Conservation (phyloP, 2,329 filamentous ascomycete species). For the Alternaria triticimaculans region DNA sequence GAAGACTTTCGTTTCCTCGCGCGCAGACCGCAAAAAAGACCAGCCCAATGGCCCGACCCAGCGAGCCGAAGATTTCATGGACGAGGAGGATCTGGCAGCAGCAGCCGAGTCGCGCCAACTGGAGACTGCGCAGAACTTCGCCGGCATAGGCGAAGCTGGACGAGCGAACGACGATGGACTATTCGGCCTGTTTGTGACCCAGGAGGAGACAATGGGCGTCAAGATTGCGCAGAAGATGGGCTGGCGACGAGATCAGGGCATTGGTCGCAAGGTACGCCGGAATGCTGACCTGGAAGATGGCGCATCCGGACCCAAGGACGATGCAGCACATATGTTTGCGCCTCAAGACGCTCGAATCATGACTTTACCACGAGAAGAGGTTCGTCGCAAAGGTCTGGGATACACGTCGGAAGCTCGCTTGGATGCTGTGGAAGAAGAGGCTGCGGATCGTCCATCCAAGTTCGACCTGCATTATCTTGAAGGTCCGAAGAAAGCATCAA, state of each 20-base stretch:
- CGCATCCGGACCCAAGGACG: slow-evolving; percentile 46
- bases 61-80: slow-evolving; percentile 92
- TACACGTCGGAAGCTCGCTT: slow-evolving; percentile 67
- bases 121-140: slow-evolving; percentile 75
- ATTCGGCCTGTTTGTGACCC: slow-evolving; percentile 73
- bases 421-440: slow-evolving; percentile 36
- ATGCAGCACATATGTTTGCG: slow-evolving; percentile 74
- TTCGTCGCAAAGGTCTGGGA: slow-evolving; percentile 72
- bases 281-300: slow-evolving; percentile 70
- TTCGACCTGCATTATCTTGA: slow-evolving; percentile 35
- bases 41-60: slow-evolving; percentile 61
- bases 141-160: slow-evolving; percentile 73
- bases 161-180: slow-evolving; percentile 61
- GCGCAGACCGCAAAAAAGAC: slow-evolving; percentile 76
- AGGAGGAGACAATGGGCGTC: slow-evolving; percentile 84
- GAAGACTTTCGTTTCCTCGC: slow-evolving; percentile 88
- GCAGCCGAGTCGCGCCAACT: slow-evolving; percentile 78
- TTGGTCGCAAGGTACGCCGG: slow-evolving; percentile 84
- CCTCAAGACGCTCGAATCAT: slow-evolving; percentile 80
- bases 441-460: slow-evolving; percentile 16
- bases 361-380: slow-evolving; percentile 67
- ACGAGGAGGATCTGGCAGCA: slow-evolving; percentile 92
- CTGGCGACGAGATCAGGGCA: slow-evolving; percentile 92
- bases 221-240: slow-evolving; percentile 91
- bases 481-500: slow-evolving; percentile 19